Conservation (phyloP, 2,329 filamentous ascomycete genomes). For the Chaetomiaceae sp. region DNA sequence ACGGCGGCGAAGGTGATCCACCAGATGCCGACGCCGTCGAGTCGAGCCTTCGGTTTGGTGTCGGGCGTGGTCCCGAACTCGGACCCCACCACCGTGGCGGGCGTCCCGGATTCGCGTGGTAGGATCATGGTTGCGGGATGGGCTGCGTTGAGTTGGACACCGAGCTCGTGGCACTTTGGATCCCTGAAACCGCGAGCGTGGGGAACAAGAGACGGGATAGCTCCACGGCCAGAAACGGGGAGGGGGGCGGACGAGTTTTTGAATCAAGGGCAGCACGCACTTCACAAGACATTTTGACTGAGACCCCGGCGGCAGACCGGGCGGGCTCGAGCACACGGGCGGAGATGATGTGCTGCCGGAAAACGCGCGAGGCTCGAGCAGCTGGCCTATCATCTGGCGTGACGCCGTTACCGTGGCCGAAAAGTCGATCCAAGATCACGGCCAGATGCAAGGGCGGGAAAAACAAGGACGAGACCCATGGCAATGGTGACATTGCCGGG, state of each 20-base stretch:
- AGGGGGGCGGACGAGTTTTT: background rate
- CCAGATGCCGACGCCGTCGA: slow-evolving; percentile 40
- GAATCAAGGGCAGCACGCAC: background rate
- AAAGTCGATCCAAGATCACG: background rate
- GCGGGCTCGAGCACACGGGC: background rate
- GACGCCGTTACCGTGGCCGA: no score
- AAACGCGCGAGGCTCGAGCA: background rate
- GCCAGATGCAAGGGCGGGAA: slow-evolving; percentile 1
- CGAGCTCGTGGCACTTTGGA: background rate
- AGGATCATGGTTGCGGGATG: slow-evolving; percentile 19
- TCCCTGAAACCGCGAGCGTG: background rate
- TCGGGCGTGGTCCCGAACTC: slow-evolving; percentile 33
- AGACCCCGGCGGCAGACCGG: background rate
- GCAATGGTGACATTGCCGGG: background rate
- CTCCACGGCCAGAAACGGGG: background rate
- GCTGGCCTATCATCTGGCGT: background rate
- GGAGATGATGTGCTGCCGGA: background rate
- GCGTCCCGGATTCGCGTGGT: slow-evolving; percentile 13
- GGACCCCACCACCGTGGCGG: slow-evolving; percentile 26
- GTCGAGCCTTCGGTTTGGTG: slow-evolving; percentile 31
- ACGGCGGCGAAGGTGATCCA: slow-evolving; percentile 35
- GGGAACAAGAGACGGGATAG: background rate
- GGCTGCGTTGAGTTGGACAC: background rate
- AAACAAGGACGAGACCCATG: background rate
- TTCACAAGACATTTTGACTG: background rate